A percentile compares a stretch with the other conserved stretches of the same genome.
Evolutionary conservation across 176 grass and related monocot genomes (phyloP).

Genomic region (Raddia distichophylla): DNA sequence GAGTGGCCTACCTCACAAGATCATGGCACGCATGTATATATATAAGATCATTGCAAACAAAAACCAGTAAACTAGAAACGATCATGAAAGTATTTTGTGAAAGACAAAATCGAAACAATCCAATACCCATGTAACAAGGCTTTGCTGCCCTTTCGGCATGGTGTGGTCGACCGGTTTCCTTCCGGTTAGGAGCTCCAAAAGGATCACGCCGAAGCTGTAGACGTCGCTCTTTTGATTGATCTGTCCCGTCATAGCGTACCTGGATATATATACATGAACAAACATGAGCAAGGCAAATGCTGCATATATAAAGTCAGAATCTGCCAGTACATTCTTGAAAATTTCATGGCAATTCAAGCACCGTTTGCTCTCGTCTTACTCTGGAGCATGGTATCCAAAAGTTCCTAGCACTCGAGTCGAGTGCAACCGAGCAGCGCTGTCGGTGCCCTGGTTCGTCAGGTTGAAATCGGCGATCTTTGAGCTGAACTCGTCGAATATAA

Average conservation of each 20-base stretch:
- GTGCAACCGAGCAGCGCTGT: conserved; percentile 68
- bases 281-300: background rate
- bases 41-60: background rate
- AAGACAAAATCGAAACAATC: background rate
- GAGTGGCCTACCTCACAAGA: conserved; percentile 66
- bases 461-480: conserved; percentile 81
- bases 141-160: conserved; percentile 88
- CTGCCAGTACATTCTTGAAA: background rate
- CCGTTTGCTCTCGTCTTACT: conserved; percentile 43
- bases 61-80: background rate
- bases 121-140: conserved; percentile 86
- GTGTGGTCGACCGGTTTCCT: conserved; percentile 89
- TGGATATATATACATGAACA: conserved; percentile 9
- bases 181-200: conserved; percentile 77
- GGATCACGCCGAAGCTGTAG: conserved; percentile 78
- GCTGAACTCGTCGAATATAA: conserved; percentile 72
- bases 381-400: conserved; percentile 85
- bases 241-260: conserved; percentile 90
- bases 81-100: background rate
- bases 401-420: conserved; percentile 83
- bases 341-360: too few relatives aligned
- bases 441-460: conserved; percentile 78
- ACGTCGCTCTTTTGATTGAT: conserved; percentile 88
- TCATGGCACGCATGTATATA: background rate
- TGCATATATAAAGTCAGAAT: background rate